Evolutionary conservation across 2,329 filamentous ascomycete genomes (phyloP).

Genomic region (Colletotrichum horii): DNA sequence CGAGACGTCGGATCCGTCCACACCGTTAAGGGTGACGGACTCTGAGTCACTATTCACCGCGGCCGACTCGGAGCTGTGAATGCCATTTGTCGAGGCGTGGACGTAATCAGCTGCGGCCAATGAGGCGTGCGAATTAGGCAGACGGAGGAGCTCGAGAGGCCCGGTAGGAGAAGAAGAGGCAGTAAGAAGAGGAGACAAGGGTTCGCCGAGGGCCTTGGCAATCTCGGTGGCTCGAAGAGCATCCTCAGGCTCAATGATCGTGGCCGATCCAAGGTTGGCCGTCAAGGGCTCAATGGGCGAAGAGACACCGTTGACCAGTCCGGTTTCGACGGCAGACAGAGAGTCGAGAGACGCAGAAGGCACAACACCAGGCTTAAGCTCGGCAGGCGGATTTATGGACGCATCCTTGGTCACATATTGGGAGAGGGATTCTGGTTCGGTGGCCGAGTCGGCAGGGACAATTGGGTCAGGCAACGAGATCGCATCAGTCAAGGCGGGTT

Average conservation of each 20-base stretch:
- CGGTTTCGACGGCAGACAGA: not conserved
- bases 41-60: too few species aligned
- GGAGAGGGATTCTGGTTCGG: not conserved
- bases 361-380: not conserved
- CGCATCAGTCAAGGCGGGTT: not conserved
- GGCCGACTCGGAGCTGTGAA: not conserved
- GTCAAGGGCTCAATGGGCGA: not conserved
- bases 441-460: not conserved
- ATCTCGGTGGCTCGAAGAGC: not conserved
- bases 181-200: not conserved
- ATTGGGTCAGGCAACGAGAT: slow-evolving; percentile 2
- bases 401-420: not conserved
- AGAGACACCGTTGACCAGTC: not conserved
- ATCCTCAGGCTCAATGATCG: not conserved
- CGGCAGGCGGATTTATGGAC: not conserved
- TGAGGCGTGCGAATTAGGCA: slow-evolving; percentile 56
- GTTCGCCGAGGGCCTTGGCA: not conserved
- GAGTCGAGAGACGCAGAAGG: not conserved
- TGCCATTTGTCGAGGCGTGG: not conserved
- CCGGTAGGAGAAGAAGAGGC: slow-evolving; percentile 36
- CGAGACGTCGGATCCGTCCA: not conserved
- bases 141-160: slow-evolving; percentile 50
- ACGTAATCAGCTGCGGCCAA: not conserved
- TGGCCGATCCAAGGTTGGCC: not conserved
- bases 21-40: not conserved